These are phyloP conservation scores for Fusarium sp. DNA, from an alignment of 2,329 filamentous ascomycete genomes.

Conservation along the genomic window DNA sequence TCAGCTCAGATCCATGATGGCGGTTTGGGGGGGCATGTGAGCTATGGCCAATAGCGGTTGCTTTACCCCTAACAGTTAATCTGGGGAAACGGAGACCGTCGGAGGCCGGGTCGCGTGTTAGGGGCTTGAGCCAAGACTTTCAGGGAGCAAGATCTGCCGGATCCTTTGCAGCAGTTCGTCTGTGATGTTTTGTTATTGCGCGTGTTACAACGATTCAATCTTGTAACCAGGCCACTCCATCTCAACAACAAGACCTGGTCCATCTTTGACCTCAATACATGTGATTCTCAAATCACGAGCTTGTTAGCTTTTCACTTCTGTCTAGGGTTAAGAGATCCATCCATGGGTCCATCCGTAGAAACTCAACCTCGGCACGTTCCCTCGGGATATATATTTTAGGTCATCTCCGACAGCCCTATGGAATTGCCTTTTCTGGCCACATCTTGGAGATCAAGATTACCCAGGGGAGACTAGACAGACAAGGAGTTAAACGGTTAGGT, in stretches of 20 bases:
- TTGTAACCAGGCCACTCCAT: not conserved
- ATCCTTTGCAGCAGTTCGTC: not conserved
- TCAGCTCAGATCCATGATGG: constrained; percentile 12
- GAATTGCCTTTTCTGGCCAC: not conserved
- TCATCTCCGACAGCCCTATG: not conserved
- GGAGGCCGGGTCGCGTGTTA: not conserved
- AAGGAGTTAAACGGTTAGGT: not conserved
- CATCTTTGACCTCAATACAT: not conserved
- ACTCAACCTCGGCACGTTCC: not conserved
- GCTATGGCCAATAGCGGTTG: not conserved
- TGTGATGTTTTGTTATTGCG: not conserved
- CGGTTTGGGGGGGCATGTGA: not conserved
- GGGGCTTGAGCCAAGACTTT: not conserved
- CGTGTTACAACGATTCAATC: not conserved
- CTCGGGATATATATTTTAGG: not conserved
- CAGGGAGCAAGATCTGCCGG: not conserved
- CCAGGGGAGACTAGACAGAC: not conserved
- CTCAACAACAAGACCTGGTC: not conserved
- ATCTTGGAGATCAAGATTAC: not conserved
- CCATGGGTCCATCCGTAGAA: not conserved
- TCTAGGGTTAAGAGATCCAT: not conserved
- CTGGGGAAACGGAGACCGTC: not conserved
- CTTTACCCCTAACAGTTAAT: constrained; percentile 19
- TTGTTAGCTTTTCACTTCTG: not conserved
- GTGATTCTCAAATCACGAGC: not conserved